phyloP scores from a whole-genome alignment of 805 yeast species.

The Wickerhamomyces bovis region DNA sequence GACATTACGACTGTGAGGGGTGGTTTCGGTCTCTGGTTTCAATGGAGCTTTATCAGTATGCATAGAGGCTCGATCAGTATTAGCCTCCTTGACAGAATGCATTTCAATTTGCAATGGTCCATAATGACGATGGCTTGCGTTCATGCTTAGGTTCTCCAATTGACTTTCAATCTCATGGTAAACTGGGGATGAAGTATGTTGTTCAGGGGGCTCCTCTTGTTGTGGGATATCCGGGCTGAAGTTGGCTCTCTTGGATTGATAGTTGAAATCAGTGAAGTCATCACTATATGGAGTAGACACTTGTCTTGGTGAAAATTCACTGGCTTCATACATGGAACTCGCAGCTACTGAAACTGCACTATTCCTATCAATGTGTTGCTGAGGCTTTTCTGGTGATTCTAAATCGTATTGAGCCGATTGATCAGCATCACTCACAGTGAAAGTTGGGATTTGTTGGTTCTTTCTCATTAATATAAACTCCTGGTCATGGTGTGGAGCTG shows the following conservation, averaged over 20 bases:
- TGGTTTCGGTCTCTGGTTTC: not conserved
- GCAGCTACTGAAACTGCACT: constrained; percentile 5
- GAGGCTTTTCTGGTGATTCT: not conserved
- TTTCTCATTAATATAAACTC: not conserved
- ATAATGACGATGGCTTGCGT: not conserved
- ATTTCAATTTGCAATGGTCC: constrained; percentile 9
- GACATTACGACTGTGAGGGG: not conserved
- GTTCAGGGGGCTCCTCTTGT: not conserved
- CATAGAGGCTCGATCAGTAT: not conserved
- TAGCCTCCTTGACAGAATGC: constrained; percentile 13
- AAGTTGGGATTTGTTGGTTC: constrained; percentile 6
- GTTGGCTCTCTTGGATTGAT: not conserved
- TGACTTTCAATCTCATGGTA: constrained; percentile 16
- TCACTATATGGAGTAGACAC: not conserved
- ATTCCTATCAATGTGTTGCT: not conserved
- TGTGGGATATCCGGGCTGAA: not conserved
- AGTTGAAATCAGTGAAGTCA: not conserved
- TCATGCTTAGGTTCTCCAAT: constrained; percentile 14
- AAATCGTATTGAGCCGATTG: not conserved
- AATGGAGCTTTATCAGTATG: not conserved
- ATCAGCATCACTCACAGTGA: constrained; percentile 9
- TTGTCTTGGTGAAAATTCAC: constrained; percentile 6
- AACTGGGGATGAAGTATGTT: not conserved
- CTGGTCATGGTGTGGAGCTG: not conserved
- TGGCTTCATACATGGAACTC: constrained; percentile 7